Base-by-base conservation (phyloP, 176 grass and related monocot genomes). In the Juncus effusus region DNA sequence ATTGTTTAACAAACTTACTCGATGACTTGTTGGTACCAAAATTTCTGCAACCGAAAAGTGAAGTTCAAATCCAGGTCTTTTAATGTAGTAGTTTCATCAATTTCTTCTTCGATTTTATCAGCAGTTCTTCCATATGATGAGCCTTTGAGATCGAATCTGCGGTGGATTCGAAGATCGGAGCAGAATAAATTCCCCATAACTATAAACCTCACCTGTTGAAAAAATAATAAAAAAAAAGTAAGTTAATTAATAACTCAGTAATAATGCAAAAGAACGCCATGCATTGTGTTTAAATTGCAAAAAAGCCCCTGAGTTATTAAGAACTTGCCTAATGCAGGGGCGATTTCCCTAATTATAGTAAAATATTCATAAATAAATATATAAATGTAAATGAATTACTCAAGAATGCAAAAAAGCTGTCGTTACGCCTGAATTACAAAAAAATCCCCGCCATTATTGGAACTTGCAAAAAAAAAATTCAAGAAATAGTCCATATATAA, bases 121-220 rank as follows among this genome's bases (percentile, higher is more conserved):
- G 83, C 82, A 12, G 77, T 93, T 67, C 94, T 85, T 35, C 94
- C 94, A 70, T 97, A 78, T 1, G 94, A 97, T 70, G 94, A 97
- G 61, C 94, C 94, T 80, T 97, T 97, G 40, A 97, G 79, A 78
- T 97, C 94, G 47, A 97, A 97, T 44, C 94, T 82, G 28, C 88
- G 82, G 83, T 97, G 94, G 53, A 97, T 97, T n/a, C 7, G 78
- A 57, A 86, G 92, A 7, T 93, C 94, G 2, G 94, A 92, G 62
- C 94, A 97, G 67, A 97, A 97, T 42, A 97, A 72, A 79, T 97
- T 97, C 38, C 94, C 94, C 88, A 97, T 97, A 51, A 97, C 84
- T 55, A 97, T 83, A 52, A 97, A 97, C 7, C 94, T 88, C 13
- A 97, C 82, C 94, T 97, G 77, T 6, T 47, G 9, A 47, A 78